These are phyloP conservation scores for Yamadazyma oceani DNA, from an alignment of 1,139 yeast species.

Conservation along the genomic window DNA sequence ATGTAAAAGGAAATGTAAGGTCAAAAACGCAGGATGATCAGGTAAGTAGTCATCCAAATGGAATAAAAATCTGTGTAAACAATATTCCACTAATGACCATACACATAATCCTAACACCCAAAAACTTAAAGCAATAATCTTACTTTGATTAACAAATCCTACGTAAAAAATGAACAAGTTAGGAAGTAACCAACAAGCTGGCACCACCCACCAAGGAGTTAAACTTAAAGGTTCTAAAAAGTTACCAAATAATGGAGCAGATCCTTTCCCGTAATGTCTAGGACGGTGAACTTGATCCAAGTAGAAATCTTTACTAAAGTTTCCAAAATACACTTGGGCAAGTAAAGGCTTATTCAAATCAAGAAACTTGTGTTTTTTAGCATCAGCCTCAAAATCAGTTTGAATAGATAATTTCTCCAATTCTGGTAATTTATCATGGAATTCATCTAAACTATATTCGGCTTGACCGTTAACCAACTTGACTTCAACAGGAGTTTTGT, in stretches of 20 bases:
- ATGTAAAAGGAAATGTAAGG: conserved; percentile 85
- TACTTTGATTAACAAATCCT: conserved; percentile 38
- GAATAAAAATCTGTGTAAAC: conserved; percentile 86
- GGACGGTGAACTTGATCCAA: conserved; percentile 97
- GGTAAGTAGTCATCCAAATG: conserved; percentile 89
- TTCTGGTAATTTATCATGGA: conserved; percentile 66
- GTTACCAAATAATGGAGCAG: conserved; percentile 71
- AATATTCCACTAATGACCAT: conserved; percentile 91
- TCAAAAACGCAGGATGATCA: conserved; percentile 68
- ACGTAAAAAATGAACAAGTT: conserved; percentile 52
- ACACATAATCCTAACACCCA: conserved; percentile 70
- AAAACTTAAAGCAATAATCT: conserved; percentile 39
- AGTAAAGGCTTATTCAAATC: conserved; percentile 82
- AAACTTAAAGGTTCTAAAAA: conserved; percentile 49
- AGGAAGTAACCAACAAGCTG: conserved; percentile 84
- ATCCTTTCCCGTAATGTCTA: conserved; percentile 78
- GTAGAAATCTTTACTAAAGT: conserved; percentile 83
- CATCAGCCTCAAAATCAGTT: conserved; percentile 76
- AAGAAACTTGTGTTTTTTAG: conserved; percentile 74
- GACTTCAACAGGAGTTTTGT: conserved; percentile 45
- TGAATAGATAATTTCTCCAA: conserved; percentile 70
- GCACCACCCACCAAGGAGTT: conserved; percentile 69
- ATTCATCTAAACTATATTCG: conserved; percentile 32
- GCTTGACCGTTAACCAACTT: conserved; percentile 21
- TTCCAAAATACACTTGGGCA: conserved; percentile 71